phyloP scores from a whole-genome alignment of 306 rosid genomes.

The Crataegus laevigata region DNA sequence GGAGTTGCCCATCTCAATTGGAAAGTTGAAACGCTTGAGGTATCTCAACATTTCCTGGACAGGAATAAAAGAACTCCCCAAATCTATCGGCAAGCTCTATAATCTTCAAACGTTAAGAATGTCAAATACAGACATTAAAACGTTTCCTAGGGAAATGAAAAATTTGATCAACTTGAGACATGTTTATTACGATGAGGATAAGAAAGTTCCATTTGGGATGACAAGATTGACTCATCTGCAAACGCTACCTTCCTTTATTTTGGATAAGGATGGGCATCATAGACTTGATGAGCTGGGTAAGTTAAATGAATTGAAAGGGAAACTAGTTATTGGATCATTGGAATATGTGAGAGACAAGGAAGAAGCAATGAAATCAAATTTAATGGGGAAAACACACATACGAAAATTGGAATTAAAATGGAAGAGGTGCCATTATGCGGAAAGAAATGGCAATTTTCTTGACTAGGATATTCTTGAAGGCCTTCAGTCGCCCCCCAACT shows the following conservation, averaged over 20 bases:
- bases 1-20: too few relatives aligned
- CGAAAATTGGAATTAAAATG: background rate
- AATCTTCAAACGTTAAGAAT: background rate
- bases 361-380: background rate
- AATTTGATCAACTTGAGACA: background rate
- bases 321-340: too few relatives aligned
- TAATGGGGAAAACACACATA: background rate
- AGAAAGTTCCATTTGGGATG: background rate
- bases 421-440: background rate
- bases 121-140: rapidly evolving
- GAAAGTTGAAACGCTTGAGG: too few relatives aligned
- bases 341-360: background rate
- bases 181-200: background rate
- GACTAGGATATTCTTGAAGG: background rate
- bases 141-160: background rate
- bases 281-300: background rate
- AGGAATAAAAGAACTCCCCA: too few relatives aligned
- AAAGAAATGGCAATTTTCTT: background rate
- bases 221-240: background rate
- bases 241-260: background rate
- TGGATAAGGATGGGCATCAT: background rate
- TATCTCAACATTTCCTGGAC: too few relatives aligned
- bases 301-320: background rate
- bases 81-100: background rate
- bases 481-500: background rate